phyloP scores from a whole-genome alignment of 1,284 basidiomycete genomes.

The Fomitopsis betulina region DNA sequence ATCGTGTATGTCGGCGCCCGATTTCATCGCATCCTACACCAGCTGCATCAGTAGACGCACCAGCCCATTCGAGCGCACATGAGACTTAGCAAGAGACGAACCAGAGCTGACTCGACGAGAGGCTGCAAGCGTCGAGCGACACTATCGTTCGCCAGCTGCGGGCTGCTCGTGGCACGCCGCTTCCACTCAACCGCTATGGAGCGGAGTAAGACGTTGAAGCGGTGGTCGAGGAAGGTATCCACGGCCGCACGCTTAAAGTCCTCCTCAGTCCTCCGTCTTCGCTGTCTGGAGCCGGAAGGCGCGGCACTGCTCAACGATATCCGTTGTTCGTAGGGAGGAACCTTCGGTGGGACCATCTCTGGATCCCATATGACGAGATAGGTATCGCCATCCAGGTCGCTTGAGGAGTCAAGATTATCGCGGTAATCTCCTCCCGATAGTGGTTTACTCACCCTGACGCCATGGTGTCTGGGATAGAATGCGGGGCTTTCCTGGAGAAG shows the following conservation, averaged over 20 bases:
- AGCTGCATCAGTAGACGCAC: neutral
- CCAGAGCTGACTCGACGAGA: slow-evolving; percentile 17
- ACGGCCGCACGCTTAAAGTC: slow-evolving; percentile 12
- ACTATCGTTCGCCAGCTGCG: slow-evolving; percentile 10
- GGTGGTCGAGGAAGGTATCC: slow-evolving; percentile 16
- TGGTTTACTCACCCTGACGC: slow-evolving; percentile 13
- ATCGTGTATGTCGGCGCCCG: slow-evolving; percentile 10
- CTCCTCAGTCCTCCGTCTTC: neutral
- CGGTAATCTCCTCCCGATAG: neutral
- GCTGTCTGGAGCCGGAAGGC: neutral
- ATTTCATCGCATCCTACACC: slow-evolving; percentile 17
- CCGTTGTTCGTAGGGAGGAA: slow-evolving; percentile 1
- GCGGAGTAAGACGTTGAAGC: slow-evolving; percentile 11
- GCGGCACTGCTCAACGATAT: neutral
- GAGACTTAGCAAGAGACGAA: neutral
- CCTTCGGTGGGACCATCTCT: slow-evolving; percentile 6
- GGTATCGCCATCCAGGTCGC: slow-evolving; percentile 20
- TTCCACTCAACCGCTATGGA: slow-evolving; percentile 16
- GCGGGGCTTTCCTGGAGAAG: slow-evolving; percentile 13
- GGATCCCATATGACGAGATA: slow-evolving; percentile 20
- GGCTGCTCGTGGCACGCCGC: slow-evolving; percentile 7
- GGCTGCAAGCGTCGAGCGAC: slow-evolving; percentile 9
- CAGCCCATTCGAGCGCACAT: no score
- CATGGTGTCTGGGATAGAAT: slow-evolving; percentile 17
- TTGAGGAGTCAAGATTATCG: neutral